Evolutionary conservation across 306 rosid genomes (phyloP).

Genomic region (Cucumis cinereus): DNA sequence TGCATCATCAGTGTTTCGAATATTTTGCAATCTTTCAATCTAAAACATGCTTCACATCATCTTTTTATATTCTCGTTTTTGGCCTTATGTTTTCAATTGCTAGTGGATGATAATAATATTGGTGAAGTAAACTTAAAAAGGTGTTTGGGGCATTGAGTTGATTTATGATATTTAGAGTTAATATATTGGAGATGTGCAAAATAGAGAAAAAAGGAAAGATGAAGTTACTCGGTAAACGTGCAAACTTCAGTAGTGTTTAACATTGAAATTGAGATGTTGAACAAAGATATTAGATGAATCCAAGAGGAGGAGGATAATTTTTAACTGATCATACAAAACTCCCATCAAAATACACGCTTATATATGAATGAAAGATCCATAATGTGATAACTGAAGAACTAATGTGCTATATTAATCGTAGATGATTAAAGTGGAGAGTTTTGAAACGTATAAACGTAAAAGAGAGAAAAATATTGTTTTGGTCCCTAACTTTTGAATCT

Average conservation of each 20-base stretch:
- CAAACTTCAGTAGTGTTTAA: no score
- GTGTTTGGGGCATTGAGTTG: no score
- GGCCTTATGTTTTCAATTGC: no score
- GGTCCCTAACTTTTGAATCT: no score
- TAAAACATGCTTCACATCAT: not conserved
- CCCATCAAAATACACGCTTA: not conserved
- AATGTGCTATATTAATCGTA: not conserved
- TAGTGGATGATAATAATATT: not conserved
- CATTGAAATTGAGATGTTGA: no score
- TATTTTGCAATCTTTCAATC: not conserved
- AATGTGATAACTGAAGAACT: not conserved
- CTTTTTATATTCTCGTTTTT: not conserved
- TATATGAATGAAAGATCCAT: not conserved
- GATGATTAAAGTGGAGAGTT: not conserved
- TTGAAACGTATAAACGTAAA: not conserved
- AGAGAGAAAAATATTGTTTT: no score
- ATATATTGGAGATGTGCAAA: no score
- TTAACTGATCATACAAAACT: not conserved
- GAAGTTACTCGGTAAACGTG: no score
- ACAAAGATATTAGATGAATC: not conserved
- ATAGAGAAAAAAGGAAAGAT: no score
- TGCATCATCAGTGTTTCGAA: not conserved
- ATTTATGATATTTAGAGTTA: no score
- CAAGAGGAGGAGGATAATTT: not conserved
- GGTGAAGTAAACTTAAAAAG: not conserved